phyloP scores from a whole-genome alignment of 192 early-diverging fungal species.

The Linnemannia elongata region DNA sequence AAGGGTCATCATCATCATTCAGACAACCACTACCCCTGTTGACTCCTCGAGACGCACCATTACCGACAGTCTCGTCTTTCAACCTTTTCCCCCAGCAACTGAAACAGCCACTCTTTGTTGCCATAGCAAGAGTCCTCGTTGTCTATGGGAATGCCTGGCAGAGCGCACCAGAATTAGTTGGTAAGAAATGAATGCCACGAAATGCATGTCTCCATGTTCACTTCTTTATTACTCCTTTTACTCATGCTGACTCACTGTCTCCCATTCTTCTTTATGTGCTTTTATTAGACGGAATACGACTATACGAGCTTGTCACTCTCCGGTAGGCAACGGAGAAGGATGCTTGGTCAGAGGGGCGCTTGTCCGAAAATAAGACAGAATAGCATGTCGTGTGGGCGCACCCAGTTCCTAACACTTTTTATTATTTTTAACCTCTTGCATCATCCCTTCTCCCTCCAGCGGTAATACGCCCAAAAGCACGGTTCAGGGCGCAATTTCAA shows the following conservation, averaged over 20 bases:
- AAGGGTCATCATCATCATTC: conserved; percentile 1
- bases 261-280: neutral
- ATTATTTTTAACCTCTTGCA: neutral
- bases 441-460: conserved; percentile 10
- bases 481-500: conserved; percentile 50
- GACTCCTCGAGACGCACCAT: conserved; percentile 6
- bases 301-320: conserved; percentile 37
- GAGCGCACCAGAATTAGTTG: conserved; percentile 44
- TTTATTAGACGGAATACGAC: conserved; percentile 35
- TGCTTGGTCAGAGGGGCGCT: neutral
- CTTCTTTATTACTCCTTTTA: neutral
- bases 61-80: conserved; percentile 1
- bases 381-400: neutral
- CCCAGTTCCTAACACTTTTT: neutral
- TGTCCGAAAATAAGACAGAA: neutral
- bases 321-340: conserved; percentile 19
- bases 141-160: conserved; percentile 47
- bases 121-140: conserved; percentile 38
- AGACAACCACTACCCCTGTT: conserved; percentile 22
- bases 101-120: conserved; percentile 34
- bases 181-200: conserved; percentile 21
- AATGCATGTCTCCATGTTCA: neutral
- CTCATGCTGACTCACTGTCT: neutral
- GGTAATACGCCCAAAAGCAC: conserved; percentile 37
- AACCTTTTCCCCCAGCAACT: conserved; percentile 35